Conservation (phyloP, 2,329 filamentous ascomycete genomes). For the Aspergillus tubingensis region DNA sequence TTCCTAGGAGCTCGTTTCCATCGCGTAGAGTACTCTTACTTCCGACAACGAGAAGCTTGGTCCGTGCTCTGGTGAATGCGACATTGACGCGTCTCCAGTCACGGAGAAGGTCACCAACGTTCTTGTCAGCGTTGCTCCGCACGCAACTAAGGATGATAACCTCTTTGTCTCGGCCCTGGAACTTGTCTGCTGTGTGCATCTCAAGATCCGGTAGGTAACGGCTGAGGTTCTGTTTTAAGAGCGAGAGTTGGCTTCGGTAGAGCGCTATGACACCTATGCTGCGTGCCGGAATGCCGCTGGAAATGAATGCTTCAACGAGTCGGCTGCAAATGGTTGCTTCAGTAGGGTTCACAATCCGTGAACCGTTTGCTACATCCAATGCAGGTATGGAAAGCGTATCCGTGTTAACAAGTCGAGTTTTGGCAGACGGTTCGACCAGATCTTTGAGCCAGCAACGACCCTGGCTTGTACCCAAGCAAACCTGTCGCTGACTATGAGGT, state of each 20-base stretch:
- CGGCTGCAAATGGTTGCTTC: constrained; percentile 78
- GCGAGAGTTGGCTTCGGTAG: constrained; percentile 86
- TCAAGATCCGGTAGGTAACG: constrained; percentile 67
- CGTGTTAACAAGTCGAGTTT: constrained; percentile 87
- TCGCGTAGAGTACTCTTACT: constrained; percentile 72
- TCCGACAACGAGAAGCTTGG: constrained; percentile 86
- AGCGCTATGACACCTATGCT: constrained; percentile 96
- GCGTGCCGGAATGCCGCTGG: constrained; percentile 69
- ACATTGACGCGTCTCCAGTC: constrained; percentile 96
- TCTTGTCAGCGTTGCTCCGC: constrained; percentile 76
- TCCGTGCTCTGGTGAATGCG: constrained; percentile 88
- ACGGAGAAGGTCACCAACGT: constrained; percentile 85
- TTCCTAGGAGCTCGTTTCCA: constrained; percentile 71
- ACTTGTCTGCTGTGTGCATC: constrained; percentile 95
- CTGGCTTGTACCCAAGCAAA: constrained; percentile 58
- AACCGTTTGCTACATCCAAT: constrained; percentile 68
- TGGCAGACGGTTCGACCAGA: constrained; percentile 67
- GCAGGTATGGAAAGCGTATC: constrained; percentile 67
- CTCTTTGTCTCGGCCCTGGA: constrained; percentile 95
- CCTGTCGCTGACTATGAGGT: constrained; percentile 34
- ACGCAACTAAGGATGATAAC: constrained; percentile 86
- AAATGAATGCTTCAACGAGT: constrained; percentile 76
- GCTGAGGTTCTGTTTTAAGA: constrained; percentile 73
- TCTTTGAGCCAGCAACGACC: constrained; percentile 74
- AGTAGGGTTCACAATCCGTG: constrained; percentile 83